These are phyloP conservation scores for Cutaneotrichosporon mucoides DNA, from an alignment of 1,284 basidiomycete species.

Conservation along the genomic window DNA sequence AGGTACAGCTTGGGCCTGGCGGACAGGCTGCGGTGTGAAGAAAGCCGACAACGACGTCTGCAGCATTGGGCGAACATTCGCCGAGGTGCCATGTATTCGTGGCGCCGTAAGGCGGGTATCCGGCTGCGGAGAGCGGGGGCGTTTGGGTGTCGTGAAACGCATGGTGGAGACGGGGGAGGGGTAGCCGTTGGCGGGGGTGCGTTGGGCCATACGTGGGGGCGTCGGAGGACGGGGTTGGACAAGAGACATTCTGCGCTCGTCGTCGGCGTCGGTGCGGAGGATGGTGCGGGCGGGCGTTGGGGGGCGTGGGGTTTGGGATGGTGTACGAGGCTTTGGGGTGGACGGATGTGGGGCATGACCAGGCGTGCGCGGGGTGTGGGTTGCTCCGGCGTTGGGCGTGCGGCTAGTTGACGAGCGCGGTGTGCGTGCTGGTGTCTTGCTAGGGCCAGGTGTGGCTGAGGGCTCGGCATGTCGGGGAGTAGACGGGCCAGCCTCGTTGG, in stretches of 20 bases:
- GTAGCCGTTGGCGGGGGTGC: conserved; percentile 11
- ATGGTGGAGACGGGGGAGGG: background rate
- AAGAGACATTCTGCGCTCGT: background rate
- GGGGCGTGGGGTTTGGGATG: background rate
- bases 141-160: background rate
- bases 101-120: background rate
- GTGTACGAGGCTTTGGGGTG: background rate
- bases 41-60: background rate
- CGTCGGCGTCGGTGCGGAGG: conserved; percentile 1
- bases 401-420: no score
- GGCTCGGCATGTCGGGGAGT: no score
- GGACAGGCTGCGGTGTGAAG: conserved; percentile 4
- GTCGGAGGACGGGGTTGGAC: conserved; percentile 9
- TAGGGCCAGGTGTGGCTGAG: no score
- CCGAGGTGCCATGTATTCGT: background rate
- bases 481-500: background rate
- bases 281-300: conserved; percentile 8
- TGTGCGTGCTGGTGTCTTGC: no score
- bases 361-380: background rate
- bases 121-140: background rate
- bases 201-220: conserved; percentile 5
- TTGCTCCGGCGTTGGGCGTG: background rate
- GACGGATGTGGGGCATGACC: background rate
- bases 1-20: background rate
- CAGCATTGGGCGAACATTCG: no score